These are phyloP conservation scores for Cyclotella choctawhatcheeana DNA, from an alignment of 108 stramenopile genomes.

Conservation along the genomic window DNA sequence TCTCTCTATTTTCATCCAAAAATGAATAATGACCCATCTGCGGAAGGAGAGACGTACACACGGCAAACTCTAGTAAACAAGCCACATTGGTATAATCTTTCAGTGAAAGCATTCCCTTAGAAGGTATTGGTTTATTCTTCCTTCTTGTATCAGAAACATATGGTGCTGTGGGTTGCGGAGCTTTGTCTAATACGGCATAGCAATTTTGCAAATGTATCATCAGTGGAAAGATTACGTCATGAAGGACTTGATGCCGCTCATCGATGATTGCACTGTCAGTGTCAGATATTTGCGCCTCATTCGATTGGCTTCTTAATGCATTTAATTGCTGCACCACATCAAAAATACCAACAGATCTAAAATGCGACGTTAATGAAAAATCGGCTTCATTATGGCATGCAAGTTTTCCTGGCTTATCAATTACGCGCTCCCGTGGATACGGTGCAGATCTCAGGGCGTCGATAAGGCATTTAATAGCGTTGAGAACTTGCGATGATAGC, in stretches of 20 bases:
- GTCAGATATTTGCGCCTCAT: neutral
- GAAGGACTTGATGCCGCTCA: slow-evolving; percentile 43
- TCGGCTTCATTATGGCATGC: neutral
- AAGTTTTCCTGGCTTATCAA: neutral
- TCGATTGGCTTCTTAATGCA: no score
- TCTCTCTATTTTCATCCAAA: neutral
- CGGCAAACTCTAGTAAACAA: slow-evolving; percentile 70
- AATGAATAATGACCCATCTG: slow-evolving; percentile 51
- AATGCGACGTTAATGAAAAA: slow-evolving; percentile 28
- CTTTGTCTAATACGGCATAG: slow-evolving; percentile 42
- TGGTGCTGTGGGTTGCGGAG: slow-evolving; percentile 6
- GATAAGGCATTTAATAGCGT: slow-evolving; percentile 36
- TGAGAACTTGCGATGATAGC: slow-evolving; percentile 24
- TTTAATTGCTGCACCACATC: slow-evolving; percentile 19
- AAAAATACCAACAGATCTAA: slow-evolving; percentile 29
- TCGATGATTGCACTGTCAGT: neutral
- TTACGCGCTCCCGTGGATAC: neutral
- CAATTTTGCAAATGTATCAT: slow-evolving; percentile 33
- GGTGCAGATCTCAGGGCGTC: slow-evolving; percentile 43
- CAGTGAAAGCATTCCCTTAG: slow-evolving; percentile 74
- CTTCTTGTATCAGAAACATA: no score
- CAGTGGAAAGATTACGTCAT: slow-evolving; percentile 38
- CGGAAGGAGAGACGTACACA: slow-evolving; percentile 69
- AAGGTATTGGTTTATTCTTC: slow-evolving; percentile 56
- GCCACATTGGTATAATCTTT: slow-evolving; percentile 87